These are phyloP conservation scores for Sporobolus alterniflorus DNA, from an alignment of 202 grass and related monocot genomes.

Conservation along the genomic window DNA sequence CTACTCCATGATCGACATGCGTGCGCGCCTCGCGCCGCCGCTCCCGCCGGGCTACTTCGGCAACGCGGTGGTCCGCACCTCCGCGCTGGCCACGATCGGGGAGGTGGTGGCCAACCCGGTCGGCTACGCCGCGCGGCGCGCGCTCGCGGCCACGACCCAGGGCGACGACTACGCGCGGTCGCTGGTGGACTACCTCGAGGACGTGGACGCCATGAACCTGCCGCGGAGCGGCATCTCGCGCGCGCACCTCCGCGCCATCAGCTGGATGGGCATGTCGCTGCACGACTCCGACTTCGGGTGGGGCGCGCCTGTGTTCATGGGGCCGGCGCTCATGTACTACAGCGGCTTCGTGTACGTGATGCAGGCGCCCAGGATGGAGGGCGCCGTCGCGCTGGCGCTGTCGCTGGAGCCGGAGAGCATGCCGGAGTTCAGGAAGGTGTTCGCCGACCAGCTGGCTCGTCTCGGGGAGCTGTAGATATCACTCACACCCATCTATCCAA, in stretches of 20 bases:
- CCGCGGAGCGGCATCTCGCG: constrained; percentile 32
- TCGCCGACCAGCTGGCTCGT: constrained; percentile 12
- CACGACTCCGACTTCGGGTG: constrained; percentile 59
- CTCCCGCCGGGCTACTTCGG: constrained; percentile 55
- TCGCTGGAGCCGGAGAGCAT: constrained; percentile 49
- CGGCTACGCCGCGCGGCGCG: neutral
- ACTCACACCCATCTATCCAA: neutral
- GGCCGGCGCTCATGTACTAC: constrained; percentile 51
- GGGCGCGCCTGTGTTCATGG: constrained; percentile 61
- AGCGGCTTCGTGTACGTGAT: constrained; percentile 53
- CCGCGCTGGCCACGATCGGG: constrained; percentile 12
- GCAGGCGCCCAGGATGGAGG: constrained; percentile 40
- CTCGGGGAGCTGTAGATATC: neutral
- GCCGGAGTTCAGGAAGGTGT: constrained; percentile 47
- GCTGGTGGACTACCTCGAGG: constrained; percentile 51
- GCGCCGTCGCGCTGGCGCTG: constrained; percentile 30
- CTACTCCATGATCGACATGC: constrained; percentile 52
- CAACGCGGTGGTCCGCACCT: constrained; percentile 52
- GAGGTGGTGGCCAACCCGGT: constrained; percentile 40
- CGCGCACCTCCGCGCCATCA: constrained; percentile 39
- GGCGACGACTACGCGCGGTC: constrained; percentile 47
- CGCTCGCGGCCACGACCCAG: constrained; percentile 21
- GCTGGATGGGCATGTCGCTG: constrained; percentile 64
- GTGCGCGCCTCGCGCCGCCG: constrained; percentile 44
- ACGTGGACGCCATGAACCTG: constrained; percentile 27